Percentiles rank a stretch among this genome's conserved stretches.
Evolutionary conservation across 2,329 filamentous ascomycete species (phyloP).

Genomic region (Pseudogymnoascus sp.): DNA sequence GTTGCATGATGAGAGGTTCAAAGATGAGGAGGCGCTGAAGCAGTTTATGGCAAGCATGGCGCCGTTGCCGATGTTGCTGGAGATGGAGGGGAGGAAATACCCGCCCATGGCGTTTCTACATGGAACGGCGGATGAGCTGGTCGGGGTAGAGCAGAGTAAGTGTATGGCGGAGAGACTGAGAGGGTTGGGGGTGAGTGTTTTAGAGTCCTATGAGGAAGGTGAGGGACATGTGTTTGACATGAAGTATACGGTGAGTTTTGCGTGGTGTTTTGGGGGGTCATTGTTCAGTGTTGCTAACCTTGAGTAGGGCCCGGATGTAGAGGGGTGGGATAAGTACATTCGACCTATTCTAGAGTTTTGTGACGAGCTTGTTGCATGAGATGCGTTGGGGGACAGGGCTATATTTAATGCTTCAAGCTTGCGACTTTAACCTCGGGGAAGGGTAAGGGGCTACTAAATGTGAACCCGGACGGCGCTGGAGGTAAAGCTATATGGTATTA

Average conservation of each 20-base stretch:
- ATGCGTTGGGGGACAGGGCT: too few relatives aligned
- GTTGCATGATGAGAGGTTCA: not conserved
- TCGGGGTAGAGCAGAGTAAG: not conserved
- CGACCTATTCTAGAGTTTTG: not conserved
- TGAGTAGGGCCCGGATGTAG: not conserved
- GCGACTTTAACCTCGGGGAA: too few relatives aligned
- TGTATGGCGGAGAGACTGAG: not conserved
- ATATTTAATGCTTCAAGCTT: too few relatives aligned
- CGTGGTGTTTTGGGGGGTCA: not conserved
- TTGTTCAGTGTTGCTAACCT: slow-evolving; percentile 8
- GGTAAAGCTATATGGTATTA: not conserved
- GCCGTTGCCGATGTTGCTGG: not conserved
- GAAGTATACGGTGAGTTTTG: slow-evolving; percentile 8
- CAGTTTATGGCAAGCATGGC: not conserved
- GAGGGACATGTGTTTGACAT: not conserved
- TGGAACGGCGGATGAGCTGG: not conserved
- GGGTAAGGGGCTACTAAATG: too few relatives aligned
- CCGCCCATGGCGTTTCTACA: not conserved
- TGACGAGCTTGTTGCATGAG: not conserved
- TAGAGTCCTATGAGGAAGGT: not conserved
- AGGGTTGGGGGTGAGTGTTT: not conserved
- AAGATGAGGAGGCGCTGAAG: not conserved
- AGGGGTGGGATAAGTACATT: not conserved
- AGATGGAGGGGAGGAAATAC: not conserved
- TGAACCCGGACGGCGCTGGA: too few relatives aligned